Evolutionary conservation across 768 basidiomycete genomes (phyloP), one percentile per base, ranked within the genome.

Genomic region (Lentinula raphanica): DNA sequence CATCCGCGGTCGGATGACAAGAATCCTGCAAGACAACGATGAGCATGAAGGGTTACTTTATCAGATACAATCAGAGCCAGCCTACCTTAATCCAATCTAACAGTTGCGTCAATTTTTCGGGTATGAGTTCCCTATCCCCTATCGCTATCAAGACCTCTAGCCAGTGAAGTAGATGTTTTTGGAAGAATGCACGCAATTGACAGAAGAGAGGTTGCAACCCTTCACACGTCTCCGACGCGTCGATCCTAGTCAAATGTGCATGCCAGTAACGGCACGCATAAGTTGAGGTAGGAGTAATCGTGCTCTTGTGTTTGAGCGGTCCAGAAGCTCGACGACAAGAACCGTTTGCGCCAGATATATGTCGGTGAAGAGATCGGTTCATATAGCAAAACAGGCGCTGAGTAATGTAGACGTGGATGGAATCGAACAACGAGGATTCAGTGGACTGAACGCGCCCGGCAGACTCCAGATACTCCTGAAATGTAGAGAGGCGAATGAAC

Each of bases 221-320:
- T 15, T 25, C 27, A 5, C 32, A 17, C 19, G 15, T 8, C 17
- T 5, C 29, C 38, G 3, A 17, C 28, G 11, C 28, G 6, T 15
- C 19, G 5, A 56, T 32, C 40, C 8, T 56, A 12, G 12, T 11
- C 28, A 56, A 23, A 46, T 56, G 54, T 3, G 44, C 29, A 17
- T 27, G 29, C 54, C 54, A 56, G n/a, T 45, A 56, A 19, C 54
- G 40, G 32, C 54, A 56, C 5, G 54, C 54, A 19, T 56, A 56
- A 25, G 25, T 13, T n/a, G 29, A 15, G 17, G 28, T 35, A 23
- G 27, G 29, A n/a, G 5, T 40, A 19, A 49, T 35, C 31, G 28
- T n/a, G 11, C n/a, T n/a, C 13, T 49, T 23, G 13, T 8, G 17
- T 8, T 5, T 11, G 12, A 9, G 9, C 12, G 7, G 13, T 17